These are phyloP conservation scores for Clavispora asparagi DNA, from an alignment of 805 yeast species.

Conservation along the genomic window DNA sequence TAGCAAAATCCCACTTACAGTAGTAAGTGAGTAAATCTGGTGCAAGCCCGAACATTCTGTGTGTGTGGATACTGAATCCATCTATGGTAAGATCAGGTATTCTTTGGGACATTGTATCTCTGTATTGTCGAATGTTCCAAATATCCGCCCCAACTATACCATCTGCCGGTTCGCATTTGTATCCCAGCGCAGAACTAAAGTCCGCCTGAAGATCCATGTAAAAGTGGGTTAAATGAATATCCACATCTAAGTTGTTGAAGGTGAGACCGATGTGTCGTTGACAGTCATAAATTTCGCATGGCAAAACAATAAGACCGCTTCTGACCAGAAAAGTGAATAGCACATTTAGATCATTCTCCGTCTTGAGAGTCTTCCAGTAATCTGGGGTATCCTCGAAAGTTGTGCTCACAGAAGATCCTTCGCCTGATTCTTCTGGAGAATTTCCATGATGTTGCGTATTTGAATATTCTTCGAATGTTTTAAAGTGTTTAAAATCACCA, in stretches of 20 bases:
- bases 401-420: not conserved
- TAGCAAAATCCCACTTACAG: conserved; percentile 83
- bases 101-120: conserved; percentile 3
- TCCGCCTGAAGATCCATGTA: conserved; percentile 90
- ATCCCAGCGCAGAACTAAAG: conserved; percentile 46
- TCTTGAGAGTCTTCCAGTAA: conserved; percentile 38
- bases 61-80: conserved; percentile 69
- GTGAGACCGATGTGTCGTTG: conserved; percentile 55
- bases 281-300: conserved; percentile 64
- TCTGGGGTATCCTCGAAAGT: conserved; percentile 15
- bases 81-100: conserved; percentile 49
- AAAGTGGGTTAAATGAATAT: conserved; percentile 81
- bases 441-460: conserved; percentile 1
- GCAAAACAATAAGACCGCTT: conserved; percentile 68
- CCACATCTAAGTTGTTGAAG: conserved; percentile 66
- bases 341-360: conserved; percentile 73
- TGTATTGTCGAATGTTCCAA: conserved; percentile 22
- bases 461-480: conserved; percentile 79
- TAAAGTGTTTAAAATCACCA: conserved; percentile 80
- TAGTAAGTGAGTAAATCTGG: conserved; percentile 84
- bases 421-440: not conserved
- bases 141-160: conserved; percentile 18
- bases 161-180: conserved; percentile 16
- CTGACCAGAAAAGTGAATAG: conserved; percentile 65
- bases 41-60: conserved; percentile 88